These are phyloP conservation scores for Hydrangea macrophylla DNA, from an alignment of 148 eudicot species.

Conservation along the genomic window DNA sequence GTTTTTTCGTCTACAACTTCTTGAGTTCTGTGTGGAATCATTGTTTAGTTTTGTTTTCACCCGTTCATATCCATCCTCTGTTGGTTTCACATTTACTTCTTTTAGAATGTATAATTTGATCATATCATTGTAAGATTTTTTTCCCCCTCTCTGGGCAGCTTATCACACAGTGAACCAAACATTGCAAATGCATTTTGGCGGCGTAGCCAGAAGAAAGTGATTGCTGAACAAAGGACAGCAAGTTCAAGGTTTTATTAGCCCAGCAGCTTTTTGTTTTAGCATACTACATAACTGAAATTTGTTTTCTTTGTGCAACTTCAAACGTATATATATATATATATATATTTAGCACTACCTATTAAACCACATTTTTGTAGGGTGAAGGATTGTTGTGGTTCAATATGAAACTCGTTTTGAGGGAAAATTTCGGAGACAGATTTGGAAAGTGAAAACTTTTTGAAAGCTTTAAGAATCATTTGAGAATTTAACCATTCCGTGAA, in stretches of 20 bases:
- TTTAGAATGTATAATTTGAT: background rate
- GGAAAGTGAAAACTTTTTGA: background rate
- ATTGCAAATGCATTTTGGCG: conserved; percentile 85
- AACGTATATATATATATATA: background rate
- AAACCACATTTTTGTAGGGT: background rate
- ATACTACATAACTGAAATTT: background rate
- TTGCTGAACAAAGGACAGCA: conserved; percentile 90
- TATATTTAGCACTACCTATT: background rate
- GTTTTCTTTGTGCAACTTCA: background rate
- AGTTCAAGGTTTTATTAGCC: conserved; percentile 74
- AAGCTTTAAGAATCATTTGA: background rate
- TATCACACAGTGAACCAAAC: conserved; percentile 85
- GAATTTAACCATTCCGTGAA: too few species aligned
- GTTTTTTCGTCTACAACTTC: too few species aligned
- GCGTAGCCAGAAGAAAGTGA: conserved; percentile 83
- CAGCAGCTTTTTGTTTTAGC: conserved; percentile 10
- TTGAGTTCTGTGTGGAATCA: background rate
- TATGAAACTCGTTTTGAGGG: background rate
- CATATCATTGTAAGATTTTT: background rate
- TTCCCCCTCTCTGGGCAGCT: conserved; percentile 35
- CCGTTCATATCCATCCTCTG: background rate
- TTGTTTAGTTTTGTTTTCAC: background rate
- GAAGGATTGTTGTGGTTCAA: background rate
- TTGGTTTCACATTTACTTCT: background rate
- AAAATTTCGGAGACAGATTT: background rate